Evolutionary conservation across 176 grass and related monocot species (phyloP), one percentile per base, ranked within the genome.

Genomic region (Phyllostachys edulis): DNA sequence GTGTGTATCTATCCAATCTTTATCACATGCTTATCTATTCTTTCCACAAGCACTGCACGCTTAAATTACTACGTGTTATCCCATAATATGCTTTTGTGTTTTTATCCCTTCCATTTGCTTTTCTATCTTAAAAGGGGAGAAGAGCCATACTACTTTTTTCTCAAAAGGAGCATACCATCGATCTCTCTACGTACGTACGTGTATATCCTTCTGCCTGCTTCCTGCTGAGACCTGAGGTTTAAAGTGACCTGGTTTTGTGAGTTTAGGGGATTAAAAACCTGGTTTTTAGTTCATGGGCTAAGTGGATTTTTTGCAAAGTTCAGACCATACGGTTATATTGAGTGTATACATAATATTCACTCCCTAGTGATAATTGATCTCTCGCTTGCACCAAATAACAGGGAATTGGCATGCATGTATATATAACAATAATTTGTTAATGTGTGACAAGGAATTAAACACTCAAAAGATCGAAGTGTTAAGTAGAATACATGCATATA

Each of bases 11-110:
- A 63, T 59, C 50, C 51, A 47, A 77, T 69, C 50, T 78, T 73
- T 16, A 46, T 85, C 79, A 85, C 82, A 92, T 92, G 82, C 67
- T 88, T 49, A 69, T 86, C 82, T 85, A 86, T 86, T 88, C 90
- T 86, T 92, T 92, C 63, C 24, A 85, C 59, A 82, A 44, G 34
- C 18, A 50, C 47, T 40, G 41, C 45, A 32, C 34, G 51, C 61
- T 69, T 75, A 75, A 68, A 81, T 86, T 66, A 90, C 49, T 49
- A 66, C 37, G 18, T 81, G 56, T 47, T 71, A 72, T 85, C 86
- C 85, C 82, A 76, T 86, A 79, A 85, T 63, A 34, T 76, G 80
- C 75, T 82, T 78, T 51, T 85, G 55, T 85, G 46, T 56, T 82
- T 77, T 88, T 69, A 47, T 37, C 42, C 46, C 34, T 44, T 17